Percentiles rank a stretch among this genome's conserved stretches.
Evolutionary conservation across 2,329 filamentous ascomycete genomes (phyloP).

Genomic region (Phialophora expanda): DNA sequence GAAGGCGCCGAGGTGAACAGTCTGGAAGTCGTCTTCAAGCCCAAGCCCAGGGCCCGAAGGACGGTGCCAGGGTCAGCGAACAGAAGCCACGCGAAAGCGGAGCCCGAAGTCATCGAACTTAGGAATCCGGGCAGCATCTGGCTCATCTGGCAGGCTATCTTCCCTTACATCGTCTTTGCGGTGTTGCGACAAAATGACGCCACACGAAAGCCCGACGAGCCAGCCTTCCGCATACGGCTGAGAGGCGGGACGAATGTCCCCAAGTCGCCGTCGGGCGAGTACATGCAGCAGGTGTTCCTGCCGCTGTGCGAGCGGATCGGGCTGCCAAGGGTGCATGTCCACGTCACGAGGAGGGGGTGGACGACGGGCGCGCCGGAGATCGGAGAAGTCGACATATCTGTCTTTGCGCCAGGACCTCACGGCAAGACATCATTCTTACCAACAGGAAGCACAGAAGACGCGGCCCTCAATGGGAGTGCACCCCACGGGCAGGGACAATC

Average conservation of each 20-base stretch:
- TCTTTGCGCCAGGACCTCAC: slow-evolving; percentile 49
- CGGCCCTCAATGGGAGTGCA: neutral
- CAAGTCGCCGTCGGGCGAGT: slow-evolving; percentile 56
- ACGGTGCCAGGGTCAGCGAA: neutral
- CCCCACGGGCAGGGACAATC: too few species aligned
- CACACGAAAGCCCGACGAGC: neutral
- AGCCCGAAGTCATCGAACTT: slow-evolving; percentile 47
- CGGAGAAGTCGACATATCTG: slow-evolving; percentile 57
- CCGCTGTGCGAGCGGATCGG: slow-evolving; percentile 60
- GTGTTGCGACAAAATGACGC: neutral
- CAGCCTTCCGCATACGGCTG: slow-evolving; percentile 51
- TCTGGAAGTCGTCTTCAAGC: slow-evolving; percentile 43
- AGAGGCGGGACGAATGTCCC: slow-evolving; percentile 65
- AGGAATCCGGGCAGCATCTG: slow-evolving; percentile 60
- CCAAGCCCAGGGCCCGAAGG: slow-evolving; percentile 2
- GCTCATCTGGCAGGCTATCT: slow-evolving; percentile 63
- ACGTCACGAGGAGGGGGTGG: slow-evolving; percentile 61
- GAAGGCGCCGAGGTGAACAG: slow-evolving; percentile 47
- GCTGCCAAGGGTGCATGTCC: slow-evolving; percentile 52
- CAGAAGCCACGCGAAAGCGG: neutral
- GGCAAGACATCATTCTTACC: neutral
- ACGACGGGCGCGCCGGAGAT: slow-evolving; percentile 51
- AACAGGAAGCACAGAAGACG: neutral
- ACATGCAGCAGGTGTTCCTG: slow-evolving; percentile 60
- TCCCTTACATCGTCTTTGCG: slow-evolving; percentile 61